A percentile compares a stretch with the other conserved stretches of the same genome.
These are phyloP conservation scores for Aspergillus bombycis DNA, from an alignment of 2,329 filamentous ascomycete genomes.

Conservation along the genomic window DNA sequence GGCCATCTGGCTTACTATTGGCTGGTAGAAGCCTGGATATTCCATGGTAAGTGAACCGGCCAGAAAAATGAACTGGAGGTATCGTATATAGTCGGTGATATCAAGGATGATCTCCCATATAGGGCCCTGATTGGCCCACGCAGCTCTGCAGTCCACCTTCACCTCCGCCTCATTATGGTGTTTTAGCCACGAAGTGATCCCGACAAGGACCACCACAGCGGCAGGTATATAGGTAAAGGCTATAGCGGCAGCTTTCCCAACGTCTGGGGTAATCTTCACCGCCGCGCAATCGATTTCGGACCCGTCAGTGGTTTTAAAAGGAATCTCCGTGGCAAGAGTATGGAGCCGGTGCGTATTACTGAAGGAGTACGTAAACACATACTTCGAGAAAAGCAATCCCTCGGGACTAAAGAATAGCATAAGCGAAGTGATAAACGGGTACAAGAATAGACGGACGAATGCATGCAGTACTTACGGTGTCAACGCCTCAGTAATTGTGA, in stretches of 20 bases:
- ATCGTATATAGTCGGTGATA: conserved; percentile 4
- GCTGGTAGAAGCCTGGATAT: conserved; percentile 16
- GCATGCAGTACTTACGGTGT: not conserved
- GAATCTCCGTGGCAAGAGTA: conserved; percentile 6
- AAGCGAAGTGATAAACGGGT: not conserved
- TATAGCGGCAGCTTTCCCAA: conserved; percentile 5
- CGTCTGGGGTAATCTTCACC: conserved; percentile 11
- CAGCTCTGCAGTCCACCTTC: not conserved
- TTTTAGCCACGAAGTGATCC: not conserved
- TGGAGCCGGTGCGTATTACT: conserved; percentile 5
- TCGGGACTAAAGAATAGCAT: not conserved
- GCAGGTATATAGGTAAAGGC: conserved; percentile 1
- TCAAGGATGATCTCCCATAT: conserved; percentile 4
- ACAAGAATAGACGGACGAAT: not conserved
- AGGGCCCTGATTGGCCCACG: not conserved
- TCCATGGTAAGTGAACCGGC: conserved; percentile 9
- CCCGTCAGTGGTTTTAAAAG: not conserved
- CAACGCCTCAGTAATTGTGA: not conserved
- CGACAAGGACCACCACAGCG: conserved; percentile 1
- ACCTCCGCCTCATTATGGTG: not conserved
- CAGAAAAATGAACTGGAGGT: conserved; percentile 15
- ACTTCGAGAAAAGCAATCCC: conserved; percentile 1
- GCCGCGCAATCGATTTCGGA: conserved; percentile 1
- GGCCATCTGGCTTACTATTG: conserved; percentile 9
- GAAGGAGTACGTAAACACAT: conserved; percentile 7